Conservation (phyloP, 2,329 filamentous ascomycete genomes). For the Colletotrichum sp. region DNA sequence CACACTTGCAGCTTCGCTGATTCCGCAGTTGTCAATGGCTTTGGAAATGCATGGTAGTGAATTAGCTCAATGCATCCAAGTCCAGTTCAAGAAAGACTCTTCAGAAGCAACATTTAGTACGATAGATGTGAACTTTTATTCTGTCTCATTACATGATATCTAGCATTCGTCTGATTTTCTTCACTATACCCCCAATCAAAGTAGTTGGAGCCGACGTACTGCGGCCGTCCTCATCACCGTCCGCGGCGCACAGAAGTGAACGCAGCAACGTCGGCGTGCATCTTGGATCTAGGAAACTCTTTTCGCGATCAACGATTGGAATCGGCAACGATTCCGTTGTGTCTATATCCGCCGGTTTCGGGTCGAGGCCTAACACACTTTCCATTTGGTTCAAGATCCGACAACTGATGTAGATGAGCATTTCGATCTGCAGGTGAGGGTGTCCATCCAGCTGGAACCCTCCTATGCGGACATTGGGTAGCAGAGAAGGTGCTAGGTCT, state of each 20-base stretch:
- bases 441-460: neutral
- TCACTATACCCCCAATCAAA: neutral
- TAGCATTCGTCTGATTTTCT: neutral
- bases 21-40: too few relatives aligned
- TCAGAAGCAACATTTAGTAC: too few relatives aligned
- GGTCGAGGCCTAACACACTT: neutral
- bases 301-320: accelerated
- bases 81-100: too few relatives aligned
- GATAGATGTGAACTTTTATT: neutral
- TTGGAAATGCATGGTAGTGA: too few relatives aligned
- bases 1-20: too few relatives aligned
- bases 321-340: neutral
- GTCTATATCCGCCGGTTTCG: accelerated
- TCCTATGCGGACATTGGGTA: neutral
- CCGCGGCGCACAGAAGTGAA: neutral
- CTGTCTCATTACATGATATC: neutral
- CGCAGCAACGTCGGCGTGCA: neutral
- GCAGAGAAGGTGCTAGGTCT: neutral
- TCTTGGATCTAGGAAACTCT: neutral
- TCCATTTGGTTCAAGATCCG: neutral
- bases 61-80: too few relatives aligned
- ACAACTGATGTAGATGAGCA: neutral
- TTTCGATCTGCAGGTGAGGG: neutral
- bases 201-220: neutral
- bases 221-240: accelerated